Base-by-base conservation (phyloP, 2,329 filamentous ascomycete genomes). In the Alternaria rosae region DNA sequence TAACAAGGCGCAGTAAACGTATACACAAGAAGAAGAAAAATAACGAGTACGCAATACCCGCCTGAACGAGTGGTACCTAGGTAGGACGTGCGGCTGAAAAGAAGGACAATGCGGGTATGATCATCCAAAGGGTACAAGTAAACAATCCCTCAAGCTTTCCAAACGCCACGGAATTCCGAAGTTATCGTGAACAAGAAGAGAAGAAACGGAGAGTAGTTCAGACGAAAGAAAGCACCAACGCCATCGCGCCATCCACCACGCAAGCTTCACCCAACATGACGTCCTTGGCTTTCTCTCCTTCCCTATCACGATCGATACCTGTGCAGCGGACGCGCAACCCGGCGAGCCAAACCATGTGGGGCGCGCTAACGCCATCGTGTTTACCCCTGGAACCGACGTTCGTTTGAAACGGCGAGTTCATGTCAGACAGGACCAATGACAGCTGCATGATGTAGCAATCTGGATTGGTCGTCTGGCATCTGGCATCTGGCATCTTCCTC, bases 341-440 rank as follows among this genome's bases (percentile, higher is more conserved):
- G 47, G 20, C 50, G 35, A 35, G 13, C 35, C 35, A 3, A 25
- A 3, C 4, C 1, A 10, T 28, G 57, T 44, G 42, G 51, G 30
- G 51, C 47, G 51, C 47, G 47, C 47, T 51, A 35, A 2, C 32
- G 30, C 35, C 15, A 38, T 32, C 47, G 47, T 51, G 25, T 38
- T 47, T 47, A 55, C 54, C 59, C 59, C 59, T 61, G 45, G 47
- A 45, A 25, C 47, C 20, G 43, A 25, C 57, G 42, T 55, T 21
- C 35, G 45, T 59, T 41, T 61, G 59, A 61, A 61, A 61, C 59
- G 42, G 38, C 54, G 54, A 45, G 43, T 32, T 15, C 38, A 47
- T 61, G 38, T 48, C 47, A 45, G 53, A 17, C 28, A 45, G 45
- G 30, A 25, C 53, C 58, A 60, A 51, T 60, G 42, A 43, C 51